Percentiles rank a stretch among this genome's conserved stretches.
Conservation (phyloP, 495 filamentous ascomycete genomes). For the Aspergillus cristatus region DNA sequence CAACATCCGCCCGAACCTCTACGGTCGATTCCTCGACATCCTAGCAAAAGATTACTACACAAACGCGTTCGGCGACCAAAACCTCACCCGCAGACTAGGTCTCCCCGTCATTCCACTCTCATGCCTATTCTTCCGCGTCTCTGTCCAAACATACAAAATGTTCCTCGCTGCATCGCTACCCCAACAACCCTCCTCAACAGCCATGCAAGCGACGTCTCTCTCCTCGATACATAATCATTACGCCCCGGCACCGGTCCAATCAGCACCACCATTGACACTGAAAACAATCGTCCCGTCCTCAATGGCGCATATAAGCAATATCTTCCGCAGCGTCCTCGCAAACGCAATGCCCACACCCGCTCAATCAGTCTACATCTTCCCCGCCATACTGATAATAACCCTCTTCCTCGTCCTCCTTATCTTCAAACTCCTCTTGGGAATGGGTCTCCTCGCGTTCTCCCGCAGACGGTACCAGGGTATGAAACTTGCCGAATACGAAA, state of each 20-base stretch:
- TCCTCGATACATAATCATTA: conserved; percentile 52
- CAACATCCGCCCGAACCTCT: conserved; percentile 82
- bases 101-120: conserved; percentile 87
- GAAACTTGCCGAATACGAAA: conserved; percentile 60
- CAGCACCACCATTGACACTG: conserved; percentile 27
- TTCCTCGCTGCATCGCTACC: conserved; percentile 81
- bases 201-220: conserved; percentile 52
- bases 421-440: conserved; percentile 75
- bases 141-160: conserved; percentile 97
- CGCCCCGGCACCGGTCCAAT: conserved; percentile 20
- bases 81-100: conserved; percentile 79
- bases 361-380: conserved; percentile 41
- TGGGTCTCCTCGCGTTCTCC: conserved; percentile 65
- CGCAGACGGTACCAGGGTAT: conserved; percentile 69
- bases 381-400: conserved; percentile 69
- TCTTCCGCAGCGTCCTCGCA: conserved; percentile 31
- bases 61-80: conserved; percentile 85
- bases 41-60: conserved; percentile 97
- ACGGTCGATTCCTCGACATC: conserved; percentile 81
- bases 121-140: conserved; percentile 90
- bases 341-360: conserved; percentile 37
- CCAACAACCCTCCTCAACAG: conserved; percentile 60
- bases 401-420: conserved; percentile 68
- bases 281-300: conserved; percentile 27
- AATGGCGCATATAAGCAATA: conserved; percentile 23